phyloP scores from a whole-genome alignment of 2,329 filamentous ascomycete genomes.

The Clarireedia hainanense region DNA sequence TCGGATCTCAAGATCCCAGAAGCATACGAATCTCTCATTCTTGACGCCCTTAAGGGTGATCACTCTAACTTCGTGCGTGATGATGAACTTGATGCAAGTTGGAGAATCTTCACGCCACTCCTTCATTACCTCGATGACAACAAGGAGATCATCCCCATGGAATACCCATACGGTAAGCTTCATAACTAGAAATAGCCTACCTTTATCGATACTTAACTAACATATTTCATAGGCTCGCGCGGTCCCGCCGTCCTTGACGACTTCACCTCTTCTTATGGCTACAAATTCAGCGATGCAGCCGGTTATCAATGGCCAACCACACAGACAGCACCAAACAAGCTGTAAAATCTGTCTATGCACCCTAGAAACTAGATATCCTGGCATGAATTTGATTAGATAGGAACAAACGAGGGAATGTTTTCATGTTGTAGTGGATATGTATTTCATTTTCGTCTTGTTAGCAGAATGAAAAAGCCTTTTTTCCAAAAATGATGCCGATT shows the following conservation, averaged over 20 bases:
- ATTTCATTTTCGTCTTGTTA: too few relatives aligned
- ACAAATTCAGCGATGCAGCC: slow-evolving; percentile 93
- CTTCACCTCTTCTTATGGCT: slow-evolving; percentile 95
- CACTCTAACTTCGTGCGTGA: slow-evolving; percentile 99
- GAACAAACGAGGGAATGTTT: not conserved
- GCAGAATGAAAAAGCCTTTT: too few relatives aligned
- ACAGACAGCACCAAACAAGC: slow-evolving; percentile 66
- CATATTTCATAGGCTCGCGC: slow-evolving; percentile 64
- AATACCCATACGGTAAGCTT: slow-evolving; percentile 93
- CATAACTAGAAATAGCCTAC: not conserved
- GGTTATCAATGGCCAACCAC: slow-evolving; percentile 93
- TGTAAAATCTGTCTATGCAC: slow-evolving; percentile 47
- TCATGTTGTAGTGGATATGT: too few relatives aligned
- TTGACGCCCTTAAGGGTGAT: slow-evolving; percentile 96
- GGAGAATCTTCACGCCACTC: slow-evolving; percentile 96
- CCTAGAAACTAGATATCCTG: not conserved
- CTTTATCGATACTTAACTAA: not conserved
- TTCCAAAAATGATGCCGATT: too few relatives aligned
- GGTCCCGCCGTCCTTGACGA: slow-evolving; percentile 94
- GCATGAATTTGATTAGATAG: not conserved
- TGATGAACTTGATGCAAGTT: slow-evolving; percentile 93
- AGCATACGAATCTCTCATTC: slow-evolving; percentile 94
- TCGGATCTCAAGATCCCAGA: slow-evolving; percentile 99
- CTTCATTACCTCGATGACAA: slow-evolving; percentile 98
- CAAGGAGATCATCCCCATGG: slow-evolving; percentile 99